phyloP scores from a whole-genome alignment of 257 asterid genomes.

The Forsythia suspensa region DNA sequence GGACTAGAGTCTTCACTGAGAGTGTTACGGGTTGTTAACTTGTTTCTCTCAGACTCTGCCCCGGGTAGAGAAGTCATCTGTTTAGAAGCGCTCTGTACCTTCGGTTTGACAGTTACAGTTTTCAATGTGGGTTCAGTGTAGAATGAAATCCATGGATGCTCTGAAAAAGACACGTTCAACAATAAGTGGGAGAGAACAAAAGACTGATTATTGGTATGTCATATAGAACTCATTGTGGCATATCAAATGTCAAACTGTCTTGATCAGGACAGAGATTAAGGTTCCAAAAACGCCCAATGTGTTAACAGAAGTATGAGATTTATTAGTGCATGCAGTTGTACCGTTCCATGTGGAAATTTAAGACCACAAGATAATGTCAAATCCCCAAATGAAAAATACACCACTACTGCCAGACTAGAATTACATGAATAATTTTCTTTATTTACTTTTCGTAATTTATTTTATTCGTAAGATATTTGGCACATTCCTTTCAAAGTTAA shows the following conservation, averaged over 20 bases:
- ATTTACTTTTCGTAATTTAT: neutral
- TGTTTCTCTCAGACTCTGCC: constrained; percentile 61
- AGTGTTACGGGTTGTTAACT: constrained; percentile 24
- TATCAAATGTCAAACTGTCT: neutral
- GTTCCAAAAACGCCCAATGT: neutral
- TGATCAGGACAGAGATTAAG: neutral
- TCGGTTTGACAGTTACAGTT: constrained; percentile 33
- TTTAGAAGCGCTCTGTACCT: constrained; percentile 37
- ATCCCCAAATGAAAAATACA: neutral
- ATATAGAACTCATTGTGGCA: neutral
- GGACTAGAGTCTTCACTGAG: constrained; percentile 56
- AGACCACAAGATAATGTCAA: neutral
- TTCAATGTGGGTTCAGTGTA: constrained; percentile 40
- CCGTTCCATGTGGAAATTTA: neutral
- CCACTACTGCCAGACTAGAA: neutral
- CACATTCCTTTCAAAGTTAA: neutral
- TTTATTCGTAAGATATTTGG: neutral
- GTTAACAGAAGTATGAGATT: neutral
- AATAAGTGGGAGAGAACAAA: neutral
- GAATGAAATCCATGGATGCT: constrained; percentile 64
- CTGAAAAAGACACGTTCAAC: constrained; percentile 29
- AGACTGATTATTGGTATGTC: neutral
- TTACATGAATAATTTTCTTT: neutral
- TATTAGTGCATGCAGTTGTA: neutral
- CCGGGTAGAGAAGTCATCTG: constrained; percentile 37